These are phyloP conservation scores for Citrus australasica DNA, from an alignment of 345 rosid genomes.

Conservation along the genomic window DNA sequence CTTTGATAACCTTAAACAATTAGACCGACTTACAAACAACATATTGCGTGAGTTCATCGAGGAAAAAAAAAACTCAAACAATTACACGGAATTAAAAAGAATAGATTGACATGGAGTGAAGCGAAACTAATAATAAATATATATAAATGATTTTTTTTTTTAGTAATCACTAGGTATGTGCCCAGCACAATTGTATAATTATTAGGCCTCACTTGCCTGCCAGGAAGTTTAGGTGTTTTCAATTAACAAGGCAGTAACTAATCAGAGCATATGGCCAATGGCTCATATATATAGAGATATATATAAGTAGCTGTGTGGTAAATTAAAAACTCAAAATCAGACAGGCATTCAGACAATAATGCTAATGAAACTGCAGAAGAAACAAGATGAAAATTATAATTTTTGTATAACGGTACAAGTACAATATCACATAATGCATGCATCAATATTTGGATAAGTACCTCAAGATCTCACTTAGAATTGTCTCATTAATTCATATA, in stretches of 20 bases:
- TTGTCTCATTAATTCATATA: constrained; percentile 61
- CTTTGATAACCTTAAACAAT: too few relatives aligned
- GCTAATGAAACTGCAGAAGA: background rate
- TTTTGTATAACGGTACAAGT: constrained; percentile 6
- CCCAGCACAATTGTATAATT: background rate
- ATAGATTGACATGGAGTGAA: background rate
- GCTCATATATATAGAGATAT: background rate
- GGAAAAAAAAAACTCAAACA: too few relatives aligned
- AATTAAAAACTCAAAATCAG: background rate
- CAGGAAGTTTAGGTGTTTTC: background rate
- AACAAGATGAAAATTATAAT: background rate
- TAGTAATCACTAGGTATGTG: background rate
- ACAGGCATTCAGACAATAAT: background rate
- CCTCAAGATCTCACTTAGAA: constrained; percentile 97
- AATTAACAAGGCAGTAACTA: background rate
- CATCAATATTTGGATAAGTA: constrained; percentile 45
- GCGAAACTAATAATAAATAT: too few relatives aligned
- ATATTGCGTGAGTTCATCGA: too few relatives aligned
- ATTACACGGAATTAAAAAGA: background rate
- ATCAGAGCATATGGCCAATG: background rate
- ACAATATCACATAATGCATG: constrained; percentile 8
- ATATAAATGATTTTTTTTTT: too few relatives aligned
- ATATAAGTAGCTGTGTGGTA: background rate
- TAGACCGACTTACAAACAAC: background rate
- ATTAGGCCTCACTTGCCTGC: background rate